Conservation (phyloP, 75 land plant genomes). For the Picea sitchensis region DNA sequence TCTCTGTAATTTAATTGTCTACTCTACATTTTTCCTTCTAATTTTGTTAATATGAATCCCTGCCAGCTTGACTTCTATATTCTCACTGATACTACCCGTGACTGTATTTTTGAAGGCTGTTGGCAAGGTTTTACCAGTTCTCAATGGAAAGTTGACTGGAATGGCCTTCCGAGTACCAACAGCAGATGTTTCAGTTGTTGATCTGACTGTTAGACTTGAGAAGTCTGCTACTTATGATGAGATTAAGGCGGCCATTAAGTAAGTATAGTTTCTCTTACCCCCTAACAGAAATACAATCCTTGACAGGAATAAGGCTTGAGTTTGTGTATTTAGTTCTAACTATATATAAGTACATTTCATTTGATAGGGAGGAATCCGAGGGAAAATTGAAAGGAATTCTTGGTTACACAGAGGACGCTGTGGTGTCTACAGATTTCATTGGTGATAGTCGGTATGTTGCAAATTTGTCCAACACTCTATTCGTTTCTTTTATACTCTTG, state of each 20-base stretch:
- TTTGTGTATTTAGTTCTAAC: no score
- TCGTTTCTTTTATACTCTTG: not conserved
- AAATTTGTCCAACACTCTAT: no score
- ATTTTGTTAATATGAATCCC: no score
- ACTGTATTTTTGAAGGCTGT: not conserved
- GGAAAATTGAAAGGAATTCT: constrained; percentile 46
- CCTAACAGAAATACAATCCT: no score
- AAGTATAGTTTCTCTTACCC: not conserved
- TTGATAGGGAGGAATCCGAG: constrained; percentile 30
- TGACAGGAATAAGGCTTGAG: no score
- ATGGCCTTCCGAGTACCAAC: constrained; percentile 95
- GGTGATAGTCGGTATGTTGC: constrained; percentile 15
- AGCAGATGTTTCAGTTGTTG: constrained; percentile 87
- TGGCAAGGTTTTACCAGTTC: constrained; percentile 47
- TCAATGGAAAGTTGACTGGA: constrained; percentile 87
- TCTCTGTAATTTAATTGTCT: no score
- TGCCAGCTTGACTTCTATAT: no score
- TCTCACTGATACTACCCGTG: no score
- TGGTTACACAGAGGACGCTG: constrained; percentile 44
- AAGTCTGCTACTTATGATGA: constrained; percentile 62
- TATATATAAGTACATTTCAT: no score
- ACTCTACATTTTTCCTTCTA: no score
- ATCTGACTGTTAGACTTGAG: constrained; percentile 80
- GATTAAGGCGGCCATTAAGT: constrained; percentile 74
- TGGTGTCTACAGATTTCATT: constrained; percentile 41